Conservation (phyloP, 257 asterid genomes). For the Solanum virginianum region DNA sequence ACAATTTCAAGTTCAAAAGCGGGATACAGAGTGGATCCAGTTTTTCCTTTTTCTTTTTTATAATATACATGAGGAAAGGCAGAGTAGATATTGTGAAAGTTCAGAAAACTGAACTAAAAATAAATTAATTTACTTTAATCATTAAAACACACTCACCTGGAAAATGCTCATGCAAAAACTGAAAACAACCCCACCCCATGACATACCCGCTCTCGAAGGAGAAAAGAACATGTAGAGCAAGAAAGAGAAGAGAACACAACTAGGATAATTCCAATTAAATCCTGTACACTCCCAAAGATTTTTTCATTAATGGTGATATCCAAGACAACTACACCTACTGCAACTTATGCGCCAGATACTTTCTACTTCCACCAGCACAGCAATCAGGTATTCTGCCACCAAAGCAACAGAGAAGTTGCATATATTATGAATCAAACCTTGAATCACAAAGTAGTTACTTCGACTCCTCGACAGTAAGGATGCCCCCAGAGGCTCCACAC, state of each 20-base stretch:
- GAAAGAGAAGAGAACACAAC: not conserved
- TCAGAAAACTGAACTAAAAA: not conserved
- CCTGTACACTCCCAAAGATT: not conserved
- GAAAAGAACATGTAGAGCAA: not conserved
- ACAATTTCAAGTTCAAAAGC: not conserved
- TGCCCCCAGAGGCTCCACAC: not conserved
- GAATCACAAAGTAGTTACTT: not conserved
- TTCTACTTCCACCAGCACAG: not conserved
- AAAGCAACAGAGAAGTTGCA: not conserved
- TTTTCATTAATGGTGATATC: not conserved
- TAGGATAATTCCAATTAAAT: not conserved
- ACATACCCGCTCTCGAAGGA: not conserved
- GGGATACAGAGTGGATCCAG: not conserved
- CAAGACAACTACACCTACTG: not conserved
- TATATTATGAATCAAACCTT: not conserved
- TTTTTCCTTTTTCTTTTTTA: not conserved
- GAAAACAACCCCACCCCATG: not conserved
- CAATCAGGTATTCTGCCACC: not conserved
- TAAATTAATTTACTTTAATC: not conserved
- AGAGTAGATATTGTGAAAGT: not conserved
- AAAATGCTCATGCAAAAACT: not conserved
- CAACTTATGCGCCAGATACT: not conserved
- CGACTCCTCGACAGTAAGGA: not conserved
- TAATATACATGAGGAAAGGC: not conserved
- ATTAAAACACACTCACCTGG: not conserved